These are phyloP conservation scores for Dillenia turbinata DNA, from an alignment of 164 flowering plant genomes.

Conservation along the genomic window DNA sequence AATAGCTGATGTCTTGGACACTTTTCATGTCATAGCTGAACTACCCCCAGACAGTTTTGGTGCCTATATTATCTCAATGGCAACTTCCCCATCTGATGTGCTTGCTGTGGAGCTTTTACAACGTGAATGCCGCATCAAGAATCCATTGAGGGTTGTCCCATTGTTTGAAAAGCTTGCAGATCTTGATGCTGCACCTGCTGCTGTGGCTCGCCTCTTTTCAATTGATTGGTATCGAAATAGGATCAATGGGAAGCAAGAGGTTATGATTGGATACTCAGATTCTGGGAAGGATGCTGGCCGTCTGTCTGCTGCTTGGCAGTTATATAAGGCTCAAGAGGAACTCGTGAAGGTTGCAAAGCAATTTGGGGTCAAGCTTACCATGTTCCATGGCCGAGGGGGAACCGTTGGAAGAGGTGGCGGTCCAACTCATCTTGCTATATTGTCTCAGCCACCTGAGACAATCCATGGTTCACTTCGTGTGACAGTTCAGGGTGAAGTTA, in stretches of 20 bases:
- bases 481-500: conserved; percentile 97
- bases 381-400: conserved; percentile 99
- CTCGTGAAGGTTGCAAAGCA: conserved; percentile 87
- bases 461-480: conserved; percentile 95
- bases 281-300: conserved; percentile 99
- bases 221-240: conserved; percentile 49
- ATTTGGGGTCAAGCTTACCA: conserved; percentile 86
- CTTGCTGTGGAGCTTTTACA: conserved; percentile 65
- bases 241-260: conserved; percentile 95
- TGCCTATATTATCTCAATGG: conserved; percentile 95
- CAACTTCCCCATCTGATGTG: conserved; percentile 60
- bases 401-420: conserved; percentile 99
- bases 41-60: conserved; percentile 57
- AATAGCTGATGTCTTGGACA: conserved; percentile 51
- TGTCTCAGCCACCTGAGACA: conserved; percentile 99
- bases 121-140: conserved; percentile 44
- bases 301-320: conserved; percentile 95
- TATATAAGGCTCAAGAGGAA: conserved; percentile 97
- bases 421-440: conserved; percentile 97
- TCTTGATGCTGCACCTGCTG: conserved; percentile 79
- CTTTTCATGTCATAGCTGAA: conserved; percentile 48
- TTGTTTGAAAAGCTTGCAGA: conserved; percentile 95
- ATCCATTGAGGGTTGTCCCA: conserved; percentile 82
- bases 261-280: conserved; percentile 99
- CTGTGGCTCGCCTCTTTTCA: conserved; percentile 54